Percentiles rank a stretch among this genome's conserved stretches.
These are phyloP conservation scores for Geosmithia putterillii DNA, from an alignment of 2,329 filamentous ascomycete genomes.

Conservation along the genomic window DNA sequence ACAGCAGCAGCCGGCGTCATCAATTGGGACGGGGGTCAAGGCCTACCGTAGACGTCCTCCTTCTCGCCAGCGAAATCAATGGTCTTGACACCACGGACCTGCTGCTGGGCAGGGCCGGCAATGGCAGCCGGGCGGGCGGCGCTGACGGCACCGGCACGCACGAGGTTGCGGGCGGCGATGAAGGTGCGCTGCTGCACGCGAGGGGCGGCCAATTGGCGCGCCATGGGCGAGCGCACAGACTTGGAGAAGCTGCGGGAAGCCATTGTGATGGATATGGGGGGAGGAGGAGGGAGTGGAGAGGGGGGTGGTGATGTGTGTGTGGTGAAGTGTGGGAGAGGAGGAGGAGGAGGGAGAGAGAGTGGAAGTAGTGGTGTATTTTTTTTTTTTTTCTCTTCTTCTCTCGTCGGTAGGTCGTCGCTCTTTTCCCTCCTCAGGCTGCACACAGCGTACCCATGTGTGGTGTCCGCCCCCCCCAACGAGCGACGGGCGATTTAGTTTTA, in stretches of 20 bases:
- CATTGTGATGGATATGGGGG: conserved; percentile 42
- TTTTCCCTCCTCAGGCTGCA: too few species aligned
- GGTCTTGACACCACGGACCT: conserved; percentile 87
- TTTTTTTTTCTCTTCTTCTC: too few species aligned
- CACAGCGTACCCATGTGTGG: too few species aligned
- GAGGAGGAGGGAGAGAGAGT: conserved; percentile 9
- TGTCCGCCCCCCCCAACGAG: too few species aligned
- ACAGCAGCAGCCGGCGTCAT: too few species aligned
- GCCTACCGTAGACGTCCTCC: conserved; percentile 84
- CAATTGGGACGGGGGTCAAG: neutral
- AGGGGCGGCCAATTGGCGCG: conserved; percentile 50
- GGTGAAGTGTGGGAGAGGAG: conserved; percentile 18
- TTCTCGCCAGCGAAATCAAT: conserved; percentile 96
- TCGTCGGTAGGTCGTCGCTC: too few species aligned
- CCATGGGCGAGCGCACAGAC: conserved; percentile 50
- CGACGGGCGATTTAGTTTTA: too few species aligned
- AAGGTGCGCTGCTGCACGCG: conserved; percentile 51
- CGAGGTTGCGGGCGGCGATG: conserved; percentile 44
- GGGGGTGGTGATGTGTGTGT: conserved; percentile 12
- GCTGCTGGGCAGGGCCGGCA: conserved; percentile 46
- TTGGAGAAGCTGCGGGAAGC: conserved; percentile 64
- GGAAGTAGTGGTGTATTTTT: conserved; percentile 2
- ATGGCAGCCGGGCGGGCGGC: conserved; percentile 39
- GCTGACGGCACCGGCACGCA: conserved; percentile 40
- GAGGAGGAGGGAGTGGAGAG: too few species aligned